Conservation (phyloP, 116 monocot species). For the Cymodocea nodosa region DNA sequence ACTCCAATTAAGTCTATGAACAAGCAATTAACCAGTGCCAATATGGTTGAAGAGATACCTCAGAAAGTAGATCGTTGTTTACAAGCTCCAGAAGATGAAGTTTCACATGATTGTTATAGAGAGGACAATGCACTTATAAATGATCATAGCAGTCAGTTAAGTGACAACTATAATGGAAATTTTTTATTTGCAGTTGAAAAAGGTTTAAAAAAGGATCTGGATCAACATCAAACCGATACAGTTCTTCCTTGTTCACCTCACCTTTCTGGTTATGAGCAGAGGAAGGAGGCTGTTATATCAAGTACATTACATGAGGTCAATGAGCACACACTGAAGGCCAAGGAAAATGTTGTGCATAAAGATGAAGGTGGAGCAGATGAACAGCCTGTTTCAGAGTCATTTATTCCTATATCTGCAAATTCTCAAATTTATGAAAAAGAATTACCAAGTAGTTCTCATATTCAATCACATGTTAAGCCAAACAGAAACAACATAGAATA, state of each 20-base stretch:
- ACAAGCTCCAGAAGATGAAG: constrained; percentile 2
- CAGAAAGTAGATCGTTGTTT: constrained; percentile 10
- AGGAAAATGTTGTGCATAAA: constrained; percentile 3
- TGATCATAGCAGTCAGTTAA: constrained; percentile 6
- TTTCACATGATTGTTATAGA: constrained; percentile 9
- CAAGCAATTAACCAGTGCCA: constrained; percentile 8
- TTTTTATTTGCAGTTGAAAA: constrained; percentile 9
- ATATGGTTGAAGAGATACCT: constrained; percentile 5
- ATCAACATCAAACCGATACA: constrained; percentile 1
- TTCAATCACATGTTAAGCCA: constrained; percentile 16
- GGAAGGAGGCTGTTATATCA: constrained; percentile 10
- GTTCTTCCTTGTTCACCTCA: background rate
- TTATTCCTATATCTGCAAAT: constrained; percentile 12
- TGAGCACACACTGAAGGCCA: constrained; percentile 1
- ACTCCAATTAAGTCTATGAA: background rate
- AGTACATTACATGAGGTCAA: constrained; percentile 6
- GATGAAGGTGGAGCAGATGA: constrained; percentile 8
- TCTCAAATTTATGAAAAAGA: constrained; percentile 11
- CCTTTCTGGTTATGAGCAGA: background rate
- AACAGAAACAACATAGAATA: constrained; percentile 14
- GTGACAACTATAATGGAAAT: constrained; percentile 11
- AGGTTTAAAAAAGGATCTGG: constrained; percentile 9
- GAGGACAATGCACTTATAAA: constrained; percentile 8
- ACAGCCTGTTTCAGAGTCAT: constrained; percentile 7
- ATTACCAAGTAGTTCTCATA: constrained; percentile 6